Evolutionary conservation across 2,329 filamentous ascomycete species (phyloP).

Genomic region (Penicillium sumatraense): DNA sequence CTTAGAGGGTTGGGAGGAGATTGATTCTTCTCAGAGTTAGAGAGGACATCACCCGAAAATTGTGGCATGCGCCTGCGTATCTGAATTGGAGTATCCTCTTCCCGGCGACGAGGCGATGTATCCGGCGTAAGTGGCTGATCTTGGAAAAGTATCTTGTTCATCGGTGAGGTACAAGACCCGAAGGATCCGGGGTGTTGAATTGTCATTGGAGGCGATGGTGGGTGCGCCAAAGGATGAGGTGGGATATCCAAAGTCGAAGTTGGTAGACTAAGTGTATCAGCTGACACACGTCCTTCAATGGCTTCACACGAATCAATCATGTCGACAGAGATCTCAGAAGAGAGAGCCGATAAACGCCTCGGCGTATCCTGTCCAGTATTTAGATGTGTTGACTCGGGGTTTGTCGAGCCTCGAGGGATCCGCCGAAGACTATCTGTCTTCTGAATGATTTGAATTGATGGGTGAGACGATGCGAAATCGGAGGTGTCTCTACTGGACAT

Average conservation of each 20-base stretch:
- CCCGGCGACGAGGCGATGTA: slow-evolving; percentile 42
- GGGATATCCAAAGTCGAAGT: slow-evolving; percentile 48
- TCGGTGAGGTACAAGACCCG: slow-evolving; percentile 35
- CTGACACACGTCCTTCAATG: slow-evolving; percentile 35
- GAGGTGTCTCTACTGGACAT: slow-evolving; percentile 32
- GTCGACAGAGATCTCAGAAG: slow-evolving; percentile 57
- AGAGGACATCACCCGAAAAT: slow-evolving; percentile 38
- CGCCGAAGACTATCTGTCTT: slow-evolving; percentile 57
- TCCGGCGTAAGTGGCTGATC: slow-evolving; percentile 48
- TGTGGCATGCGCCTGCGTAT: slow-evolving; percentile 33
- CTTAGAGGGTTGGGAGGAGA: slow-evolving; percentile 13
- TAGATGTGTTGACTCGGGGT: slow-evolving; percentile 36
- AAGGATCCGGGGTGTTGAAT: slow-evolving; percentile 44
- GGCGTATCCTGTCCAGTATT: slow-evolving; percentile 46
- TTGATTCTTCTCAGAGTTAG: slow-evolving; percentile 36
- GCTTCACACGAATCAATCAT: slow-evolving; percentile 49
- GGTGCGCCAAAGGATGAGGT: slow-evolving; percentile 51
- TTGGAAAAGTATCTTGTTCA: slow-evolving; percentile 39
- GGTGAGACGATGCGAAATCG: slow-evolving; percentile 47
- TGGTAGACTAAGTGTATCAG: slow-evolving; percentile 37
- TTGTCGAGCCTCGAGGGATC: slow-evolving; percentile 49
- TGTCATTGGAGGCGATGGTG: slow-evolving; percentile 52
- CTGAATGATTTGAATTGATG: slow-evolving; percentile 56
- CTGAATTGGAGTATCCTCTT: slow-evolving; percentile 16
- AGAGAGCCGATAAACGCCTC: slow-evolving; percentile 59